These are phyloP conservation scores for Globisporangium iwayamae DNA, from an alignment of 352 stramenopile genomes.

Conservation along the genomic window DNA sequence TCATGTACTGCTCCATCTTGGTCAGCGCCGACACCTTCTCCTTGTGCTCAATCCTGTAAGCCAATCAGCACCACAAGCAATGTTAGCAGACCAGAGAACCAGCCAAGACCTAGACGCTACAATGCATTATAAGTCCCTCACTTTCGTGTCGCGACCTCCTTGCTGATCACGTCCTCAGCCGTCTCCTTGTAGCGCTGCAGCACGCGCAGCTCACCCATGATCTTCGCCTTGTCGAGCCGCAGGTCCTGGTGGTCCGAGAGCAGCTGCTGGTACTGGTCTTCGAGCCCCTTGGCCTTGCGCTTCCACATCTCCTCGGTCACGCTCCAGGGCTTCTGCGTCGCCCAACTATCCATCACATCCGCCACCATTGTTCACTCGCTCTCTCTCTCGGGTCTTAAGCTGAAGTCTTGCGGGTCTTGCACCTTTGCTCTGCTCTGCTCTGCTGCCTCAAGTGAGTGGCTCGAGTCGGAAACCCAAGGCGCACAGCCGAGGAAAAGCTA, in stretches of 20 bases:
- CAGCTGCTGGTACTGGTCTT: conserved; percentile 68
- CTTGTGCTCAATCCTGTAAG: conserved; percentile 50
- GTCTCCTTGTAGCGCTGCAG: conserved; percentile 74
- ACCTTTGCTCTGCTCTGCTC: background rate
- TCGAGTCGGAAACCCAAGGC: conserved; percentile 1
- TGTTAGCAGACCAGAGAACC: background rate
- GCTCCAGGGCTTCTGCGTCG: conserved; percentile 52
- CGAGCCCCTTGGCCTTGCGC: conserved; percentile 59
- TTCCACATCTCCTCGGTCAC: conserved; percentile 79
- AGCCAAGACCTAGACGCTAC: background rate
- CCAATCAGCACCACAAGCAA: background rate
- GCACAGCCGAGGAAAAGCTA: conserved; percentile 2
- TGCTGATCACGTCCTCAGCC: conserved; percentile 58
- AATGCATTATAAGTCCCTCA: conserved; percentile 17
- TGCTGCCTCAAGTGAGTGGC: background rate
- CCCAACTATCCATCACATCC: conserved; percentile 51
- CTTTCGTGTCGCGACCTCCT: conserved; percentile 50
- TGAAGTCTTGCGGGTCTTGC: background rate
- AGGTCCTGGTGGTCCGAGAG: conserved; percentile 69
- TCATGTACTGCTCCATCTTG: conserved; percentile 76
- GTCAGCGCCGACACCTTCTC: conserved; percentile 59
- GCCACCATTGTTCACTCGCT: conserved; percentile 20
- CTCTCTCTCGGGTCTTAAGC: background rate
- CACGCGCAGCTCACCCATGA: conserved; percentile 61
- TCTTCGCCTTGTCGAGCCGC: conserved; percentile 62